Evolutionary conservation across 306 rosid genomes (phyloP).

Genomic region (Albizia julibrissin): DNA sequence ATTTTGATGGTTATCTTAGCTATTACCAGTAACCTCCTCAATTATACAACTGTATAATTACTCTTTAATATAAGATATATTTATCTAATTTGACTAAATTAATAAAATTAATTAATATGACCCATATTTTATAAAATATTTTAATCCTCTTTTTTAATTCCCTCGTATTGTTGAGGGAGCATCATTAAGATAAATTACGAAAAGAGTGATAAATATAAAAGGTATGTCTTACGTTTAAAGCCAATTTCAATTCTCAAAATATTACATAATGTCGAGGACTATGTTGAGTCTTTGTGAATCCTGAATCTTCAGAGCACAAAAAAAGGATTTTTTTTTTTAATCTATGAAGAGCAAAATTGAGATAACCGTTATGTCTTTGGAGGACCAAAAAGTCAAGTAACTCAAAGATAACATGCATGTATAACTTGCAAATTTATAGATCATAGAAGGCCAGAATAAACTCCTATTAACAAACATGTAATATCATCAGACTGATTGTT

Average conservation of each 20-base stretch:
- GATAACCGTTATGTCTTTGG: not conserved
- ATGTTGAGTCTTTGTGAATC: not conserved
- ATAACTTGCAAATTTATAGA: not conserved
- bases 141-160: too few relatives aligned
- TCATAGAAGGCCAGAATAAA: not conserved
- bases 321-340: not conserved
- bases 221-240: too few relatives aligned
- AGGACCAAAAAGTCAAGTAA: not conserved
- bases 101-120: too few relatives aligned
- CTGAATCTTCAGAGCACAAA: not conserved
- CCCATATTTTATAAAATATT: too few relatives aligned
- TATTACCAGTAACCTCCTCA: not conserved
- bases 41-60: too few relatives aligned
- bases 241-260: too few relatives aligned
- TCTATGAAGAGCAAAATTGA: not conserved
- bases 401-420: not conserved
- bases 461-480: not conserved
- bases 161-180: fast-evolving
- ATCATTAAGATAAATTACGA: too few relatives aligned
- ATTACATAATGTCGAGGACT: not conserved
- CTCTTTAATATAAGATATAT: too few relatives aligned
- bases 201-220: too few relatives aligned
- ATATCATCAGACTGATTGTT: not conserved
- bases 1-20: not conserved
- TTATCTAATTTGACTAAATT: too few relatives aligned